phyloP scores from a whole-genome alignment of 495 filamentous ascomycete genomes.

The Hypoxylon lienhwacheense region DNA sequence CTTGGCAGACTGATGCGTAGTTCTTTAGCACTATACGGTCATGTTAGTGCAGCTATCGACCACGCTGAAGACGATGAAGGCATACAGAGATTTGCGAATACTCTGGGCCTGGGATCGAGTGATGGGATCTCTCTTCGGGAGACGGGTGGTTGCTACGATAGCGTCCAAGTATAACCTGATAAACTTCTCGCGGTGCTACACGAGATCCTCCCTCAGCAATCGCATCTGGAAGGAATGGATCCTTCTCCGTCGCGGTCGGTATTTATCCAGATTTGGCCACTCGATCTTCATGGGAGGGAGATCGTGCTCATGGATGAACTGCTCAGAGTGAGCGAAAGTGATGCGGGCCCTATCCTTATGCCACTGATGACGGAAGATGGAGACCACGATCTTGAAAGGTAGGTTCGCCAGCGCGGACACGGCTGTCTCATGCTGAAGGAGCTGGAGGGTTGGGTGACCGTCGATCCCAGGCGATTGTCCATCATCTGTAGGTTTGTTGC shows the following conservation, averaged over 20 bases:
- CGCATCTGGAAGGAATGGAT: slow-evolving; percentile 16
- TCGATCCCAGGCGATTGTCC: background rate
- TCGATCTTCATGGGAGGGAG: slow-evolving; percentile 7
- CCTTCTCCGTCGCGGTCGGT: slow-evolving; percentile 12
- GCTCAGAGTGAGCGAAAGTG: slow-evolving; percentile 34
- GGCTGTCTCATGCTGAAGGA: slow-evolving; percentile 28
- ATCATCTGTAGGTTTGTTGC: slow-evolving; percentile 17
- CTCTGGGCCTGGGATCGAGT: background rate
- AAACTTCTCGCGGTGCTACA: slow-evolving; percentile 32
- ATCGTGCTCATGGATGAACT: slow-evolving; percentile 25
- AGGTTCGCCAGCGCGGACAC: slow-evolving; percentile 28
- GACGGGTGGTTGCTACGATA: slow-evolving; percentile 17
- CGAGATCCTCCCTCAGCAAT: slow-evolving; percentile 20
- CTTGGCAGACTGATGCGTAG: slow-evolving; percentile 21
- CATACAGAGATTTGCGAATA: slow-evolving; percentile 19
- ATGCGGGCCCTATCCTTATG: slow-evolving; percentile 33
- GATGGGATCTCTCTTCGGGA: slow-evolving; percentile 22
- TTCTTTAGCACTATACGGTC: slow-evolving; percentile 6
- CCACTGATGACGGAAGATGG: slow-evolving; percentile 36
- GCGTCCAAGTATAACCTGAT: slow-evolving; percentile 23
- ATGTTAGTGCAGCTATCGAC: slow-evolving; percentile 3
- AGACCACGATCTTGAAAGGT: slow-evolving; percentile 31
- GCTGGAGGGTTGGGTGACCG: slow-evolving; percentile 11
- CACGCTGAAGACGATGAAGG: background rate
- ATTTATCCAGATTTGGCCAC: slow-evolving; percentile 23